Evolutionary conservation across 257 asterid species (phyloP), one percentile per base, ranked within the genome.

Genomic region (Gardenia jasminoides): DNA sequence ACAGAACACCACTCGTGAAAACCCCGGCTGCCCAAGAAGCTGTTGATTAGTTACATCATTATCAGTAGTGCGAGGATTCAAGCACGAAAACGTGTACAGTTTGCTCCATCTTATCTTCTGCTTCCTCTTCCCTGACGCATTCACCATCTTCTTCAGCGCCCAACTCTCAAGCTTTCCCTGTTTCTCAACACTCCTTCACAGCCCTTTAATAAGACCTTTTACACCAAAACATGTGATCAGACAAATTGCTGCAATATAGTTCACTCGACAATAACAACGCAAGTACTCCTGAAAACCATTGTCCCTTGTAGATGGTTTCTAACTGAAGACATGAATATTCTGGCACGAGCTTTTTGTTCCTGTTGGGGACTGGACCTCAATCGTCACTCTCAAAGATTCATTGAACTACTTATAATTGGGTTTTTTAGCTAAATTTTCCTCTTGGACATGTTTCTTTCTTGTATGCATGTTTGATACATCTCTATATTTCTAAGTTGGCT

Each of bases 1-100:
- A 64, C 93, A 91, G 85, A 83, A 84, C 52, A 89, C 94, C 39
- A 87, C 80, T 0, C 93, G 88, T 0, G 92, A 88, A 70, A 87
- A 89, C 10, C 93, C 91, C 7, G 83, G 67, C 47, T 52, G 87
- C 2, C 91, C 92, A 12, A 86, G 73, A 66, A 80, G 67, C 68
- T 67, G 71, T n/a, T 76, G 85, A 46, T 54, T 24, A 17, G 88
- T 83, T 26, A 68, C 43, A 24, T 31, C 47, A 43, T 24, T 36
- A 1, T 84, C 90, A 28, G 66, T 73, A 0, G 73, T 24, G 43
- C 13, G 76, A 10, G 91, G 92, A 26, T 28, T 52, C 1, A 73
- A 73, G 77, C 96, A 91, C 33, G 90, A 77, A 74, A 89, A 91
- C 0, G 92, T 85, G 39, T 91, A 91, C 41, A 91, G 79, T 61